Percentiles rank a stretch among this genome's conserved stretches.
phyloP scores from a whole-genome alignment of 2,329 filamentous ascomycete species.

The Fusarium hostae region DNA sequence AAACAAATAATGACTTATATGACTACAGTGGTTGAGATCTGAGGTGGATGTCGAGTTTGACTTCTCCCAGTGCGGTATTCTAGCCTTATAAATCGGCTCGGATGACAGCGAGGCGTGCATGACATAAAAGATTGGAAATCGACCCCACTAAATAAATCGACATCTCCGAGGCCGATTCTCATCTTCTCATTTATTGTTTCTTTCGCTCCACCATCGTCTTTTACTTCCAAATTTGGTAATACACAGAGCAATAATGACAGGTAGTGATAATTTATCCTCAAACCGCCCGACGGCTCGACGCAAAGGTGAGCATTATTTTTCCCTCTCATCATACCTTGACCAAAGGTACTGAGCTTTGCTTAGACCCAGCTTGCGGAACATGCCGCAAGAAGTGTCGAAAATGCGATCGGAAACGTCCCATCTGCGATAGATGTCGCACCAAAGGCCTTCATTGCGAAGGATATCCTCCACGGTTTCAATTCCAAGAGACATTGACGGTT shows the following conservation, averaged over 20 bases:
- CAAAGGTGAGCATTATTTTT: constrained; percentile 17
- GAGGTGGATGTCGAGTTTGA: not conserved
- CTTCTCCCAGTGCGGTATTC: not conserved
- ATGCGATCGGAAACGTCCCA: constrained; percentile 45
- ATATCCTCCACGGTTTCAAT: constrained; percentile 46
- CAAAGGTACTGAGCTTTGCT: not conserved
- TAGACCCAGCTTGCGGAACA: constrained; percentile 47
- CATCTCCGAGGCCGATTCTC: not conserved
- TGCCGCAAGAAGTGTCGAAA: constrained; percentile 50
- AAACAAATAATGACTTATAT: not conserved
- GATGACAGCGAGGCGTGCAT: not conserved
- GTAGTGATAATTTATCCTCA: not conserved
- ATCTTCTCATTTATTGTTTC: not conserved
- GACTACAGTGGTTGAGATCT: rapidly evolving
- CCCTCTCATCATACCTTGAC: rapidly evolving
- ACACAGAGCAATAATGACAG: constrained; percentile 21
- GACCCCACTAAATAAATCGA: not conserved
- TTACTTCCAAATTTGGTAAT: constrained; percentile 1
- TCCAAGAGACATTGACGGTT: constrained; percentile 31
- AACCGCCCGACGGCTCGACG: constrained; percentile 35
- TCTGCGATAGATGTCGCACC: constrained; percentile 44
- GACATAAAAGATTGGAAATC: not conserved
- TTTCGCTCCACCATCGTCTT: not conserved
- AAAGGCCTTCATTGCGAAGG: constrained; percentile 48
- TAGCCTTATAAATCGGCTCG: not conserved